A percentile compares a stretch with the other conserved stretches of the same genome.
Evolutionary conservation across 2,329 filamentous ascomycete genomes (phyloP).

Genomic region (Beauveria sp.): DNA sequence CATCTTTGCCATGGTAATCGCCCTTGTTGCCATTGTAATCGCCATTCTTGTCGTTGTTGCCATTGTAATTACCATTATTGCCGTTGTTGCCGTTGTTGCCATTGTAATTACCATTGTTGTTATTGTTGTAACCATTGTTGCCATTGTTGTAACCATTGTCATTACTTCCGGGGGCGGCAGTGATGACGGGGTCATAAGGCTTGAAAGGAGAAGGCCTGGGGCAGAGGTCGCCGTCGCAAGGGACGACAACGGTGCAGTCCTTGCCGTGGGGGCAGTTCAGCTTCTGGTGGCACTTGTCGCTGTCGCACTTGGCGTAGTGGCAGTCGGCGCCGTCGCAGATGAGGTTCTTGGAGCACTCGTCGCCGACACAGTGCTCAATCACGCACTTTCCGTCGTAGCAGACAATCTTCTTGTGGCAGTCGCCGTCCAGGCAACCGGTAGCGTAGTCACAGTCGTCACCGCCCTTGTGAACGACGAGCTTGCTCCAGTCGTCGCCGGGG

Average conservation of each 20-base stretch:
- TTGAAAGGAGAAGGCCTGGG: conserved; percentile 14
- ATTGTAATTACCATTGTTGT: neutral
- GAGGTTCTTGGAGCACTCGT: conserved; percentile 26
- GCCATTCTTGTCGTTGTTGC: neutral
- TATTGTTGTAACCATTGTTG: neutral
- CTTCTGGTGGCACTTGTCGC: conserved; percentile 23
- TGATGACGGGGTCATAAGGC: conserved; percentile 12
- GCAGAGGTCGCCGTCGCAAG: conserved; percentile 15
- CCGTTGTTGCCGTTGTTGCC: neutral
- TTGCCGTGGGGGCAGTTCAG: conserved; percentile 19
- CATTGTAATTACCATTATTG: neutral
- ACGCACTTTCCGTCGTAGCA: conserved; percentile 26
- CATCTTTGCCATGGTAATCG: neutral
- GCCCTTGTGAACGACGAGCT: conserved; percentile 22
- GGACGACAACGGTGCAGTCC: conserved; percentile 18
- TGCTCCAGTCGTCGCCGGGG: conserved; percentile 21
- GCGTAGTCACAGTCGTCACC: conserved; percentile 21
- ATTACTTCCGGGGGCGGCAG: conserved; percentile 6
- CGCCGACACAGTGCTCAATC: conserved; percentile 20
- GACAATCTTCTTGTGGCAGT: conserved; percentile 25
- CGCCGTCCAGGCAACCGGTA: conserved; percentile 16
- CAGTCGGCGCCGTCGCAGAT: conserved; percentile 25
- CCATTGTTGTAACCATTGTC: neutral
- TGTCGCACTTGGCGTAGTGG: conserved; percentile 22
- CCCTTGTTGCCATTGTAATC: neutral